phyloP scores from a whole-genome alignment of 805 yeast genomes.

The Yamadazyma sp. region DNA sequence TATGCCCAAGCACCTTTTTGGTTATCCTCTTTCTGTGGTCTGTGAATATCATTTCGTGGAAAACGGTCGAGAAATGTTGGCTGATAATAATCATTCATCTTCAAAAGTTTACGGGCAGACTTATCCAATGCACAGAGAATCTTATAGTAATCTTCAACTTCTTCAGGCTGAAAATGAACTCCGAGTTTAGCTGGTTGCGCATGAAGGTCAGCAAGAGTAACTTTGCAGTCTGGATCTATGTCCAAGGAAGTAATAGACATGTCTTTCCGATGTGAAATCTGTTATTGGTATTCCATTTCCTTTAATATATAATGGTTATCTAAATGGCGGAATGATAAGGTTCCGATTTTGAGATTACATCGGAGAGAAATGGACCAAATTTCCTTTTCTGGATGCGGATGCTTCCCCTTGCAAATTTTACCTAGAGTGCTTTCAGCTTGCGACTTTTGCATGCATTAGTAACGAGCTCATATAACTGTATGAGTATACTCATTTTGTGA shows the following conservation, averaged over 20 bases:
- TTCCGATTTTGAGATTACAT: too few relatives aligned
- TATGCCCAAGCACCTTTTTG: slow-evolving; percentile 18
- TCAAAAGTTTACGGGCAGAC: slow-evolving; percentile 13
- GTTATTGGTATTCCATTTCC: background rate
- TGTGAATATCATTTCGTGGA: slow-evolving; percentile 11
- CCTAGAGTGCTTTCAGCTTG: too few relatives aligned
- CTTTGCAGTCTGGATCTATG: slow-evolving; percentile 12
- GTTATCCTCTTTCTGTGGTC: slow-evolving; percentile 11
- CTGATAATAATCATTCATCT: slow-evolving; percentile 14
- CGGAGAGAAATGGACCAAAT: too few relatives aligned
- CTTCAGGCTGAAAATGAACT: slow-evolving; percentile 8
- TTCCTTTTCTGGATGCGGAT: too few relatives aligned
- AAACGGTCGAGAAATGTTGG: slow-evolving; percentile 14
- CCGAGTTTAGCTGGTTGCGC: slow-evolving; percentile 17
- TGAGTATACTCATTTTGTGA: too few relatives aligned
- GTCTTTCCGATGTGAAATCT: too few relatives aligned
- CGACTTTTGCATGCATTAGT: too few relatives aligned
- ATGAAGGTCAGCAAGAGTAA: slow-evolving; percentile 15
- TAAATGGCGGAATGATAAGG: too few relatives aligned
- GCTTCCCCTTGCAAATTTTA: too few relatives aligned
- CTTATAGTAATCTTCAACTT: slow-evolving; percentile 15
- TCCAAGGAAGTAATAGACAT: slow-evolving; percentile 17
- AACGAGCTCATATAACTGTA: too few relatives aligned
- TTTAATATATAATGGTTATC: too few relatives aligned
- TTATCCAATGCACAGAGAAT: slow-evolving; percentile 17